Evolutionary conservation across 495 filamentous ascomycete species (phyloP).

Genomic region (Hypoxylon cercidicola): DNA sequence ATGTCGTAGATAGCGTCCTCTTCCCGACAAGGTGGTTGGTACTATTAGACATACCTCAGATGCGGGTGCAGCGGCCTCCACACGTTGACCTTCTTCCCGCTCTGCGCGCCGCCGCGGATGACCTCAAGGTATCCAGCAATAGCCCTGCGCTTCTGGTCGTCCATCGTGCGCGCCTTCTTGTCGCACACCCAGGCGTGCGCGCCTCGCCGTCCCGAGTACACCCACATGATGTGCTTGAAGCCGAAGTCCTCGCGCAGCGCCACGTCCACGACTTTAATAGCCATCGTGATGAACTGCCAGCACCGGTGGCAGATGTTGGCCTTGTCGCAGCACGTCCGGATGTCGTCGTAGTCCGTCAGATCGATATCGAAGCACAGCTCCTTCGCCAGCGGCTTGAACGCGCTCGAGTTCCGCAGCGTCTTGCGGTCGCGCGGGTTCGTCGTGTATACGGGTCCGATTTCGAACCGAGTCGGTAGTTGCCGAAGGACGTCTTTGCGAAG

Average conservation of each 20-base stretch:
- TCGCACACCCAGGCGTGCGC: conserved; percentile 99
- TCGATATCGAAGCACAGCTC: conserved; percentile 99
- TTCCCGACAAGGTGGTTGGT: not conserved
- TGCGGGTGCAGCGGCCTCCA: conserved; percentile 91
- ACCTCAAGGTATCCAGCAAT: conserved; percentile 90
- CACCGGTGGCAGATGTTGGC: conserved; percentile 94
- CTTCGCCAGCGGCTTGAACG: conserved; percentile 82
- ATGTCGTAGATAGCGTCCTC: not conserved
- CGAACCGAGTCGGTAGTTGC: conserved; percentile 91
- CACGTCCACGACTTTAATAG: conserved; percentile 89
- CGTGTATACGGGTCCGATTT: conserved; percentile 95
- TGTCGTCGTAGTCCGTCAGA: conserved; percentile 97
- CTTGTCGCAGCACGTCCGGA: conserved; percentile 92
- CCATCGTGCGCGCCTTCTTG: conserved; percentile 79
- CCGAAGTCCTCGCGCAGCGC: conserved; percentile 93
- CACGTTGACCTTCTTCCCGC: conserved; percentile 87
- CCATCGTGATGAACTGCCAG: conserved; percentile 97
- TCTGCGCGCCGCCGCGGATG: conserved; percentile 81
- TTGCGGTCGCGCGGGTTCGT: conserved; percentile 96
- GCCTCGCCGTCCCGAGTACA: conserved; percentile 95
- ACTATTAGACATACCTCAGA: conserved; percentile 63
- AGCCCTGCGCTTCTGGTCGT: conserved; percentile 83
- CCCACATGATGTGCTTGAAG: conserved; percentile 96
- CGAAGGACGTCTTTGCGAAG: conserved; percentile 90
- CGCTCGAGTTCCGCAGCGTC: conserved; percentile 75